A percentile compares a stretch with the other conserved stretches of the same genome.
These are phyloP conservation scores for Solanum chilense DNA, from an alignment of 257 asterid species.

Conservation along the genomic window DNA sequence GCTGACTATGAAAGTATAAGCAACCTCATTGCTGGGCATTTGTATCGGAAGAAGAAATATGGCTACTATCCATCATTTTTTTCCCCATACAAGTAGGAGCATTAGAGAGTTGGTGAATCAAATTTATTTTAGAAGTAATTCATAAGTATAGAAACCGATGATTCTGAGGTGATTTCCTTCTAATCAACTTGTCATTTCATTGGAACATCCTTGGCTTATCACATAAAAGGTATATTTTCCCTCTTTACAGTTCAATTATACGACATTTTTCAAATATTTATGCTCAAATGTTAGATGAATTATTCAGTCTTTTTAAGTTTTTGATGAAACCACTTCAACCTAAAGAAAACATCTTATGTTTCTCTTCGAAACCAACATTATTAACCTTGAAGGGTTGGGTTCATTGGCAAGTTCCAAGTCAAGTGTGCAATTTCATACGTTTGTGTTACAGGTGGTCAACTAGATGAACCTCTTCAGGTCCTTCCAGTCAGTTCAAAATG, in stretches of 20 bases:
- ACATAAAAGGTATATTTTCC: not conserved
- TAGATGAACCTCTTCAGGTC: constrained; percentile 7
- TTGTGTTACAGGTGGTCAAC: constrained; percentile 11
- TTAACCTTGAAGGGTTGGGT: not conserved
- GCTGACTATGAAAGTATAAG: not conserved
- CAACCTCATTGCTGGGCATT: not conserved
- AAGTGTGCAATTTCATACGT: not conserved
- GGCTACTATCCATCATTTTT: not conserved
- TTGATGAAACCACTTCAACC: not conserved
- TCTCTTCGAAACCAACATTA: not conserved
- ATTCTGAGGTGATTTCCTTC: not conserved
- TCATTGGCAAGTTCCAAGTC: not conserved
- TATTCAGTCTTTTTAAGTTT: not conserved
- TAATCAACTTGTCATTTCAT: not conserved
- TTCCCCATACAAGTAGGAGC: not conserved
- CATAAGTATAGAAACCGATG: not conserved
- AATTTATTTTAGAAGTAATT: not conserved
- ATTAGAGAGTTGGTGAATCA: not conserved
- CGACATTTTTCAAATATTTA: not conserved
- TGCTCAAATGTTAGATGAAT: not conserved
- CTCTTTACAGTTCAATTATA: not conserved
- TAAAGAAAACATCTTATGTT: not conserved
- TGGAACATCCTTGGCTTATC: not conserved
- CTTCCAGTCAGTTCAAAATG: constrained; percentile 1
- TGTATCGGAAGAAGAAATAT: not conserved